Base-by-base conservation (phyloP, 2,329 filamentous ascomycete species). In the Aspergillus fijiensis region DNA sequence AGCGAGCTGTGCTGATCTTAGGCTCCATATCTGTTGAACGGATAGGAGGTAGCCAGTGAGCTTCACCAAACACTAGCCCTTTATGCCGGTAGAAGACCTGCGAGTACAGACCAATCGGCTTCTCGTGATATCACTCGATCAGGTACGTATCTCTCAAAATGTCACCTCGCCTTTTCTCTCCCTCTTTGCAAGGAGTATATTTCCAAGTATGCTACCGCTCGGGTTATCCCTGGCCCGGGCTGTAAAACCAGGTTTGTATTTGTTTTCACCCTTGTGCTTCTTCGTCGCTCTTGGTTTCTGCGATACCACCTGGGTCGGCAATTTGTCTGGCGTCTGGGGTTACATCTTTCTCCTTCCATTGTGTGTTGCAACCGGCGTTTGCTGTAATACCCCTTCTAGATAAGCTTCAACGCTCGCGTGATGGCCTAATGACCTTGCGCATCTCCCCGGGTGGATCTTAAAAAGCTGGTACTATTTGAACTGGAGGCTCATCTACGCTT, bases 241-340 rank as follows among this genome's bases (percentile, higher is more conserved):
- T 61, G 58, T 64, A 61, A 60, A 48, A 59, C 25, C 51, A 67
- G 65, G 65, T 67, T 66, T 62, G 65, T 67, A 65, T 31, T 39
- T 23, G n/a, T 55, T 35, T 49, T 31, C 19, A 57, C 19, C 45
- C 25, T n/a, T 55, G 51, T 49, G 21, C 25, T 55, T 9, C 48
- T 48, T 31, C n/a, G 27, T 23, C 29, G 21, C 27, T 39, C 59
- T 48, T 54, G 52, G 59, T 52, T 50, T 58, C 39, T 57, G 57
- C 51, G 64, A 66, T 64, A 67, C 60, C 65, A 60, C 45, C 50
- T 58, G 33, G 48, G 49, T 59, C 56, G 51, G 42, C 33, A 27
- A 7, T 53, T 23, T 49, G 42, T 49, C 27, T 45, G 53, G 39
- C 23, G 42, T 45, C 42, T 45, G 27, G 51, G 35, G 23, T 52